Conservation (phyloP, 2,329 filamentous ascomycete genomes). For the Sporothrix schenckii region DNA sequence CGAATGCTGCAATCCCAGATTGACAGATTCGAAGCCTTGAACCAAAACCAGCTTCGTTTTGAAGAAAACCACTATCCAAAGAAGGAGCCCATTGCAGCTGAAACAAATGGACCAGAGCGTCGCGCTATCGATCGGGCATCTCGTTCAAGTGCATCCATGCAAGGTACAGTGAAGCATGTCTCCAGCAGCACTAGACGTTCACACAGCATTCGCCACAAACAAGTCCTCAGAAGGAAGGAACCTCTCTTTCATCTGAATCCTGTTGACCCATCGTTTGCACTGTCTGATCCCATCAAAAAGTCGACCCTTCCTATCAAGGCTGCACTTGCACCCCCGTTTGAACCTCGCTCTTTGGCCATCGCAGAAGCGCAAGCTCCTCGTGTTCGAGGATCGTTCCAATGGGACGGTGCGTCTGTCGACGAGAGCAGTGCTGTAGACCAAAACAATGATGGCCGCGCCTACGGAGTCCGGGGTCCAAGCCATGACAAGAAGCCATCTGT, state of each 20-base stretch:
- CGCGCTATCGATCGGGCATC: background rate
- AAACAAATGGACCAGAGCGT: constrained; percentile 37
- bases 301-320: constrained; percentile 51
- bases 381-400: constrained; percentile 15
- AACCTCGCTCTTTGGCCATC: constrained; percentile 44
- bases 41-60: constrained; percentile 50
- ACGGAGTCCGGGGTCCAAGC: background rate
- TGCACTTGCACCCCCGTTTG: constrained; percentile 55
- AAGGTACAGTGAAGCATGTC: constrained; percentile 27
- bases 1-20: constrained; percentile 45
- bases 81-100: constrained; percentile 29
- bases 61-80: constrained; percentile 52
- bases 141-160: constrained; percentile 6
- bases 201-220: constrained; percentile 34
- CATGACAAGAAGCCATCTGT: constrained; percentile 29
- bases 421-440: background rate
- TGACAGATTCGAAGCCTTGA: constrained; percentile 51
- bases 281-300: constrained; percentile 41
- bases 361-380: background rate
- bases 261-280: constrained; percentile 39
- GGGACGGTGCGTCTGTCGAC: constrained; percentile 26
- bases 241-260: constrained; percentile 39
- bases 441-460: background rate
- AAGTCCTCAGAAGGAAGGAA: constrained; percentile 35
- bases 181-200: constrained; percentile 32